Conservation (phyloP, 306 rosid species). For the Arachis hypogaea region DNA sequence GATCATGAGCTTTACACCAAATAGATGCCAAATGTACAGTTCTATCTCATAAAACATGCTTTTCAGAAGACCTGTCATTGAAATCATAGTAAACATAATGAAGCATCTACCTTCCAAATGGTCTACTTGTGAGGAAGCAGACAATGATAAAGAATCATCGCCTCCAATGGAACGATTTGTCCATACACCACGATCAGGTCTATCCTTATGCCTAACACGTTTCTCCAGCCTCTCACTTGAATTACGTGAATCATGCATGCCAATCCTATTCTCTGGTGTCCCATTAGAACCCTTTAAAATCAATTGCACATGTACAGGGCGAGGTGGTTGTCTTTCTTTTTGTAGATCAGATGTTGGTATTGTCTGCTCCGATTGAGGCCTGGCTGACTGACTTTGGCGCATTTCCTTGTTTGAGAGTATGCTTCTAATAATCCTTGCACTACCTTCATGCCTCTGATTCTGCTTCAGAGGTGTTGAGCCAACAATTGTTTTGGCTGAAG, state of each 20-base stretch:
- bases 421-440: slow-evolving; percentile 61
- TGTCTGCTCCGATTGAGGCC: slow-evolving; percentile 49
- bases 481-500: slow-evolving; percentile 44
- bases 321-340: slow-evolving; percentile 57
- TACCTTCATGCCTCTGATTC: slow-evolving; percentile 56
- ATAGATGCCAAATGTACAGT: too few relatives aligned
- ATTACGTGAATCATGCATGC: slow-evolving; percentile 52
- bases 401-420: slow-evolving; percentile 65
- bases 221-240: slow-evolving; percentile 58
- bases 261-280: slow-evolving; percentile 49
- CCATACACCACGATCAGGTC: slow-evolving; percentile 67
- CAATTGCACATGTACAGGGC: slow-evolving; percentile 54
- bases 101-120: slow-evolving; percentile 56
- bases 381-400: slow-evolving; percentile 60
- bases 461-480: slow-evolving; percentile 52
- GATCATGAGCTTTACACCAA: too few relatives aligned
- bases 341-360: slow-evolving; percentile 51
- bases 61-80: too few relatives aligned
- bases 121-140: slow-evolving; percentile 47
- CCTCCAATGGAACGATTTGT: slow-evolving; percentile 57
- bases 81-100: slow-evolving; percentile 5
- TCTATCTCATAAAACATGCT: too few relatives aligned
- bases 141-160: slow-evolving; percentile 46
- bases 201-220: slow-evolving; percentile 58
- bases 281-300: slow-evolving; percentile 62